A percentile compares a stretch with the other conserved stretches of the same genome.
These are phyloP conservation scores for Talaromyces atroroseus DNA, from an alignment of 2,329 filamentous ascomycete species.

Conservation along the genomic window DNA sequence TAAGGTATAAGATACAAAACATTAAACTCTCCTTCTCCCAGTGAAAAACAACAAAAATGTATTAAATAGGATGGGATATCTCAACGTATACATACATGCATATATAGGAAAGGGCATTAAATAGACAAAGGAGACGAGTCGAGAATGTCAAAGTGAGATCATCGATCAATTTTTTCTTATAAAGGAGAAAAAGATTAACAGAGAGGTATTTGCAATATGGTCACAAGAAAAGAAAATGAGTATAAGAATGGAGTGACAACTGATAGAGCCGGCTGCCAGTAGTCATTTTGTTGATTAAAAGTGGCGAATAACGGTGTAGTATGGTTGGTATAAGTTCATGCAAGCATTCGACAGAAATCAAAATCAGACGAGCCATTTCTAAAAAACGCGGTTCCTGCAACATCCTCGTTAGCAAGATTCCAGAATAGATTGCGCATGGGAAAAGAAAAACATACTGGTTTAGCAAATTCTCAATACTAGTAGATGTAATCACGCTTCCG, in stretches of 20 bases:
- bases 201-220: slow-evolving; percentile 14
- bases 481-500: slow-evolving; percentile 44
- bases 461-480: slow-evolving; percentile 54
- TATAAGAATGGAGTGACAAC: background rate
- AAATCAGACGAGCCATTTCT: background rate
- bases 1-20: background rate
- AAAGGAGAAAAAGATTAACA: background rate
- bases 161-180: background rate
- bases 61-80: slow-evolving; percentile 5
- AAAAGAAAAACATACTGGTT: slow-evolving; percentile 43
- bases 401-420: background rate
- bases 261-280: background rate
- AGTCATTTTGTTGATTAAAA: background rate
- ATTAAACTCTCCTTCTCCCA: background rate
- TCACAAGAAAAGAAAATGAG: background rate
- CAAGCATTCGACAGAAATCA: background rate
- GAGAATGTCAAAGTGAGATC: background rate
- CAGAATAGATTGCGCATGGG: background rate
- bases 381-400: slow-evolving; percentile 12
- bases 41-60: background rate
- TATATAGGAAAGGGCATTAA: background rate
- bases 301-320: background rate
- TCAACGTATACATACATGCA: background rate
- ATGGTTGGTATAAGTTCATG: background rate
- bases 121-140: background rate